phyloP scores from a whole-genome alignment of 2,329 filamentous ascomycete species.

The Ampelomyces quisqualis region DNA sequence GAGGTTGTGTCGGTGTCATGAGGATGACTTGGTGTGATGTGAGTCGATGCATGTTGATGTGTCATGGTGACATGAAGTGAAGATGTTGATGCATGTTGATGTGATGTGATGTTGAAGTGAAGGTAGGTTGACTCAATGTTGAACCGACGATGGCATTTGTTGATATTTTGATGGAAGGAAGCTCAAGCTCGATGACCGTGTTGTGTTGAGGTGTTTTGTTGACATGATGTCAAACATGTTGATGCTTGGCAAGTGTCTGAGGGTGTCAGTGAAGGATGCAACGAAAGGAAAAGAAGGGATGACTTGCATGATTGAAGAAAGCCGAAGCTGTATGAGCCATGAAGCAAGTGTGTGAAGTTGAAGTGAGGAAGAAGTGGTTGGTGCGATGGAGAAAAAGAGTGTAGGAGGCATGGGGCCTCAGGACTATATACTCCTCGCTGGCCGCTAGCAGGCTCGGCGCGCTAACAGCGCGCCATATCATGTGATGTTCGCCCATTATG shows the following conservation, averaged over 20 bases:
- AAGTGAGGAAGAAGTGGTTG: neutral
- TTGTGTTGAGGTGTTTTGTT: slow-evolving; percentile 1
- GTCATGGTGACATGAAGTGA: neutral
- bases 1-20: slow-evolving; percentile 1
- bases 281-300: slow-evolving; percentile 1
- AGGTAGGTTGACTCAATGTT: slow-evolving; percentile 1
- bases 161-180: neutral
- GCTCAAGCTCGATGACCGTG: slow-evolving; percentile 1
- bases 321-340: neutral
- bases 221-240: slow-evolving; percentile 15
- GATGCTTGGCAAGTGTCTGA: slow-evolving; percentile 11
- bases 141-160: slow-evolving; percentile 1
- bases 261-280: slow-evolving; percentile 1
- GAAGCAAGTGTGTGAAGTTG: neutral
- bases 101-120: neutral
- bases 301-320: neutral
- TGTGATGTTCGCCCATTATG: neutral
- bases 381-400: slow-evolving; percentile 1
- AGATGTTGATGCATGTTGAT: slow-evolving; percentile 3
- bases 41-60: slow-evolving; percentile 5
- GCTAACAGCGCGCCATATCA: neutral
- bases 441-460: neutral
- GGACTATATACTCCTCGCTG: neutral
- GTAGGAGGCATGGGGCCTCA: neutral
- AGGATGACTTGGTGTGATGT: slow-evolving; percentile 1